These are phyloP conservation scores for Phaeomoniella chlamydospora DNA, from an alignment of 2,329 filamentous ascomycete genomes.

Conservation along the genomic window DNA sequence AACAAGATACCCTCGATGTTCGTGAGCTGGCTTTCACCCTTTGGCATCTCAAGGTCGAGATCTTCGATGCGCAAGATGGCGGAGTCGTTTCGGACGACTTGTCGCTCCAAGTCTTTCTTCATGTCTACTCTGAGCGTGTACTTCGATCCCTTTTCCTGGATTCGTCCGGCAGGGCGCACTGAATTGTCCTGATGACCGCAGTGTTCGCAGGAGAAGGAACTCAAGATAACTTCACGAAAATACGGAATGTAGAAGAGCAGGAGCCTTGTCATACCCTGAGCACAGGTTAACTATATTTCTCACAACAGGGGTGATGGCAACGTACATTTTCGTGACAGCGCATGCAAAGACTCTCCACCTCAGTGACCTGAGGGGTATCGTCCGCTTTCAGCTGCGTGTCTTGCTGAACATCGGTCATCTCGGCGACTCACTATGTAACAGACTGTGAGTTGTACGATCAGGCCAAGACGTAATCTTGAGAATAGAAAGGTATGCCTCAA, in stretches of 20 bases:
- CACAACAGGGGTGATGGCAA: constrained; percentile 1
- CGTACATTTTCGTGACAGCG: constrained; percentile 67
- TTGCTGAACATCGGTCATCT: neutral
- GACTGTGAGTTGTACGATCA: too few species aligned
- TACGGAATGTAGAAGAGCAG: constrained; percentile 87
- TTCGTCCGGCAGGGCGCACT: constrained; percentile 79
- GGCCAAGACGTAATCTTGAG: too few species aligned
- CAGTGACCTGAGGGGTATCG: constrained; percentile 19
- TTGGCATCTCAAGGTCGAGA: constrained; percentile 82
- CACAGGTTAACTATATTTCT: constrained; percentile 4
- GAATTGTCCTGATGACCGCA: constrained; percentile 86
- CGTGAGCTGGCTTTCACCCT: constrained; percentile 78
- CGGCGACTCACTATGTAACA: too few species aligned
- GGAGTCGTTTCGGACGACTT: constrained; percentile 84
- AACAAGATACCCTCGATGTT: constrained; percentile 82
- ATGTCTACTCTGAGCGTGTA: constrained; percentile 69
- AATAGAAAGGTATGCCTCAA: too few species aligned
- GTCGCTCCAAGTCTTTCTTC: constrained; percentile 62
- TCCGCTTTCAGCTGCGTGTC: constrained; percentile 3
- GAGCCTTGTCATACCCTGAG: constrained; percentile 66
- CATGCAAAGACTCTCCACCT: constrained; percentile 65
- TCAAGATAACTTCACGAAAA: constrained; percentile 94
- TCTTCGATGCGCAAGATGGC: constrained; percentile 79
- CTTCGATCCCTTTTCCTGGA: constrained; percentile 75
- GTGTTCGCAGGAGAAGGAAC: constrained; percentile 88